Evolutionary conservation across 768 basidiomycete genomes (phyloP).

Genomic region (Naematelia encephala): DNA sequence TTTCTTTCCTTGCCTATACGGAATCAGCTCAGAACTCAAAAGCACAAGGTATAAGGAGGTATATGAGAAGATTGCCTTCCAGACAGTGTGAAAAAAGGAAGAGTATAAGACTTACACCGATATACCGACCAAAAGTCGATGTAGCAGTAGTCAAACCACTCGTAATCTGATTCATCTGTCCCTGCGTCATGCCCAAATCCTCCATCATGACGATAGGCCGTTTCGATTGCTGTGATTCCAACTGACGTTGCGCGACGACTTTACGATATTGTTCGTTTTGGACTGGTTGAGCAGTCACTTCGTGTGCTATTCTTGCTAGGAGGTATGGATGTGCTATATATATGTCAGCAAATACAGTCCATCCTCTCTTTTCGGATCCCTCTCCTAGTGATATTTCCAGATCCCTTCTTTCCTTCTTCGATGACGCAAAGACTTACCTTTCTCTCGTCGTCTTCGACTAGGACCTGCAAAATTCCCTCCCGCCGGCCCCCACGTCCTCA

Average conservation of each 20-base stretch:
- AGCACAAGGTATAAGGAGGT: too few species aligned
- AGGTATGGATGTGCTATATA: conserved; percentile 37
- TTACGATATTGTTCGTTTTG: conserved; percentile 28
- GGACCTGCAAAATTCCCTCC: neutral
- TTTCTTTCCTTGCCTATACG: conserved; percentile 12
- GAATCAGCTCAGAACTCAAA: too few species aligned
- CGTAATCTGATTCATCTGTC: conserved; percentile 36
- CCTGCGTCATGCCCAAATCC: conserved; percentile 23
- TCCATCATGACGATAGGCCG: conserved; percentile 37
- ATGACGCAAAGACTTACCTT: conserved; percentile 24
- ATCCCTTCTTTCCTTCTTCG: too few species aligned
- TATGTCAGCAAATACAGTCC: neutral
- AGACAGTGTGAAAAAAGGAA: neutral
- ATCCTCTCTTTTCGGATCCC: neutral
- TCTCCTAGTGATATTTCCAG: too few species aligned
- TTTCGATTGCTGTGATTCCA: conserved; percentile 31
- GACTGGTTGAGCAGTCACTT: conserved; percentile 32
- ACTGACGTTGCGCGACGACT: conserved; percentile 27
- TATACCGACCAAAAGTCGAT: conserved; percentile 19
- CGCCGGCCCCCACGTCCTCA: conserved; percentile 20
- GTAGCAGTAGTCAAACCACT: conserved; percentile 36
- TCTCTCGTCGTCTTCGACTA: conserved; percentile 14
- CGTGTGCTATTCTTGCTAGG: conserved; percentile 35
- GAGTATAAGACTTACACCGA: conserved; percentile 25
- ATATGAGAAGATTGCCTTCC: neutral